Evolutionary conservation across 768 basidiomycete genomes (phyloP), one percentile per base, ranked within the genome.

Genomic region (Tricholoma sp.): DNA sequence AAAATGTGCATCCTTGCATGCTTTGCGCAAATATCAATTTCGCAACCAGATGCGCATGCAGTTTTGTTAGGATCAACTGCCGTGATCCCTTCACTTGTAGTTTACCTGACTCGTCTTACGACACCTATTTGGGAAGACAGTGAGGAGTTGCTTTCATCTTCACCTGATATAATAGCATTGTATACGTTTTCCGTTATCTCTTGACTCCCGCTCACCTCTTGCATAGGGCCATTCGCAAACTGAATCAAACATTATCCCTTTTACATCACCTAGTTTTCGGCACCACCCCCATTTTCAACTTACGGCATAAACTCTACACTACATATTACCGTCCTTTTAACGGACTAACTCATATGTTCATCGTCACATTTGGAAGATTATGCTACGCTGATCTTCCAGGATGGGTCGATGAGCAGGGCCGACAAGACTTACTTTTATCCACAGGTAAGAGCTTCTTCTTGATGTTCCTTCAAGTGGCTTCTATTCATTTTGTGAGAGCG

Each of bases 361-460:
- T 85, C 27, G 83, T 91, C n/a, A 82, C 84, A 0, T 81, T 94
- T 55, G 88, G 91, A 37, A 79, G 90, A 59, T 71, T 94, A 49
- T 83, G 85, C 56, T 91, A 83, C 58, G 83, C 86, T 5, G 84
- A 83, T 47, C 73, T 81, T 10, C 86, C 86, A 14, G 76, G 80
- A 45, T 88, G 85, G 83, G 67, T 87, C 31, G 71, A 76, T 21
- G 55, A 57, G 14, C 66, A 73, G 49, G 66, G 70, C 14, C 75
- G 72, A 55, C 64, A 67, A 19, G 77, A 79, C 46, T 63, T 85
- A 41, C 76, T 75, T 60, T 65, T 70, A 24, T 70, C 83, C 32
- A 71, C 74, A 61, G 84, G 87, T 84, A 27, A 27, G 66, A 50
- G 77, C 65, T 18, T 16, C 12, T 24, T 24, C 34, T 43, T 24